phyloP scores from a whole-genome alignment of 768 basidiomycete genomes.

The Suillus americanus region DNA sequence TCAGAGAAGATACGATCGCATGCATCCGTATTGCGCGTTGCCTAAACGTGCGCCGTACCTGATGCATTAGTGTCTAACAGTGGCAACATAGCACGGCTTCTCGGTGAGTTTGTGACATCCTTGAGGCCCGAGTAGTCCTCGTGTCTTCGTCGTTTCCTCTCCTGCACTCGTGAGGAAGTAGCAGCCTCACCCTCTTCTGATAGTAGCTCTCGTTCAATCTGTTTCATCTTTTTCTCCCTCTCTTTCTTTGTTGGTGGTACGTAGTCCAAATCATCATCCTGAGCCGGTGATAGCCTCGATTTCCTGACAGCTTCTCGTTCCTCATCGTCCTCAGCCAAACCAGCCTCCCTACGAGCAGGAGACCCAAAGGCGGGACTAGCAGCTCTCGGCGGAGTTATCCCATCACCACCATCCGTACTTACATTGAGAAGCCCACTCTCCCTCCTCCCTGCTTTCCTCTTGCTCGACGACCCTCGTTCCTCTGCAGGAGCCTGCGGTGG shows the following conservation, averaged over 20 bases:
- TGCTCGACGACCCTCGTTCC: constrained; percentile 32
- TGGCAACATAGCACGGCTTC: constrained; percentile 34
- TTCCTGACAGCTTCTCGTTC: constrained; percentile 41
- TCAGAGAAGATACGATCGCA: constrained; percentile 12
- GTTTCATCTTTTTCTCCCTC: constrained; percentile 33
- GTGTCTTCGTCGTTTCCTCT: constrained; percentile 41
- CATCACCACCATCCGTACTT: constrained; percentile 32
- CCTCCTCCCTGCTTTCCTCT: constrained; percentile 29
- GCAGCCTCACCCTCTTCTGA: constrained; percentile 25
- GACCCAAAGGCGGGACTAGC: constrained; percentile 71
- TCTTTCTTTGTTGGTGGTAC: constrained; percentile 41
- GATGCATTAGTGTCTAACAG: constrained; percentile 36
- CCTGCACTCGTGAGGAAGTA: constrained; percentile 30
- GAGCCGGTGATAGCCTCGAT: constrained; percentile 10
- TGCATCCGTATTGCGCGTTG: not conserved
- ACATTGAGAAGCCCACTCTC: constrained; percentile 58
- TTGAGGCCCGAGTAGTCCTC: constrained; percentile 44
- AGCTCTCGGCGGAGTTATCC: constrained; percentile 49
- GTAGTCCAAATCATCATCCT: constrained; percentile 21
- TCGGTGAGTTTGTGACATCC: constrained; percentile 63
- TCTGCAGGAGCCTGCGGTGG: constrained; percentile 35
- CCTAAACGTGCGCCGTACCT: constrained; percentile 28
- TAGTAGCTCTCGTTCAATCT: constrained; percentile 18
- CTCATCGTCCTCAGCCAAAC: constrained; percentile 55
- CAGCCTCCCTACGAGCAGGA: constrained; percentile 54